Base-by-base conservation (phyloP, 2,329 filamentous ascomycete species). In the Xylaria sp. region DNA sequence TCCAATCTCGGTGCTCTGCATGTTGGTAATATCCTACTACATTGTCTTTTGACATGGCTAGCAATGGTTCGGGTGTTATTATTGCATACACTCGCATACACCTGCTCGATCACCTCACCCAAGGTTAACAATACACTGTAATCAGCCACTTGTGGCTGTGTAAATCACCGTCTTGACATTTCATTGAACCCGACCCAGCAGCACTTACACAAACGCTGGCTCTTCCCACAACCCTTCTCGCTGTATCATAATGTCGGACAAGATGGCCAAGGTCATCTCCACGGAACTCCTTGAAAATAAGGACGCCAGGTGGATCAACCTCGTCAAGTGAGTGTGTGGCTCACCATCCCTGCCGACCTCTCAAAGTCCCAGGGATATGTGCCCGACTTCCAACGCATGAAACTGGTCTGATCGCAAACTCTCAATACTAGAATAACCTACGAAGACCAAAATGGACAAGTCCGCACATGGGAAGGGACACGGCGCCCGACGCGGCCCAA, bases 281-380 rank as follows among this genome's bases (percentile, higher is more conserved):
- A 73, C 70, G 7, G 71, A 74, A 53, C 63, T 71, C 25, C 69
- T 74, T 37, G 71, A 74, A 23, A 73, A 72, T 53, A 73, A 73
- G 58, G 71, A 74, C 57, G 71, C 72, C 14, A 69, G 70, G 37
- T 74, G 72, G 72, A 70, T 74, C 64, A 74, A 74, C 38, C 59
- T 74, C 9, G 69, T 73, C 6, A 73, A 73, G 72, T 73, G 38
- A 67, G 71, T 69, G 33, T 23, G 35, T 25, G 23, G 46, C 33
- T 23, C 9, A 3, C 17, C 25, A 25, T 31, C 57, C 23, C 17
- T 31, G 28, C 28, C 28, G 28, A 17, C 31, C 42, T 14, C 43
- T 12, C 21, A 15, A n/a, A 6, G 21, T 2, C 12, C 8, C 17
- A 12, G 9, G 42, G 14, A 45, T 15, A 11, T 5, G 6, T 15